These are phyloP conservation scores for Syzygium jambos DNA, from an alignment of 345 rosid species.

Conservation along the genomic window DNA sequence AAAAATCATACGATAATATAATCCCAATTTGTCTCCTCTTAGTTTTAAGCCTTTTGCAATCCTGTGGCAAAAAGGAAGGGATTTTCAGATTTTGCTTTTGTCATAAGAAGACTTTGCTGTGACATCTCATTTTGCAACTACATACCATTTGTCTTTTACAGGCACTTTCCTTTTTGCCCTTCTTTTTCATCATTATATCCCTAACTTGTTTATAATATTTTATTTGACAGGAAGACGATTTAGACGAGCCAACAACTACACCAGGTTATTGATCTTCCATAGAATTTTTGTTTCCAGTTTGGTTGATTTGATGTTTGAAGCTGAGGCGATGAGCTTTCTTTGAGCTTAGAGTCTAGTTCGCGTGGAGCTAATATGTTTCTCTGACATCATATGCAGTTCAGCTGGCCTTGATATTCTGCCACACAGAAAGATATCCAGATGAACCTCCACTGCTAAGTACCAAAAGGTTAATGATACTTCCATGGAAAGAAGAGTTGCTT, in stretches of 20 bases:
- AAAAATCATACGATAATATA: background rate
- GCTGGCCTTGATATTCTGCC: slow-evolving; percentile 81
- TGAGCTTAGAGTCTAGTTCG: background rate
- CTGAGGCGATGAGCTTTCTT: background rate
- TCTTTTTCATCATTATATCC: background rate
- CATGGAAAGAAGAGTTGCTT: background rate
- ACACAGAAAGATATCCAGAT: slow-evolving; percentile 86
- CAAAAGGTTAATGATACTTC: slow-evolving; percentile 40
- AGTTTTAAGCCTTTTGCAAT: background rate
- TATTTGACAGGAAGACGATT: slow-evolving; percentile 61
- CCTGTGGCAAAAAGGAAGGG: background rate
- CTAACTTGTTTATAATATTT: background rate
- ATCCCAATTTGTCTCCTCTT: background rate
- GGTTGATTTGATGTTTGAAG: background rate
- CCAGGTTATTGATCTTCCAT: slow-evolving; percentile 46
- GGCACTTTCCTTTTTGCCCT: background rate
- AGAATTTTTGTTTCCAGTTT: background rate
- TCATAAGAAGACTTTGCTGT: background rate
- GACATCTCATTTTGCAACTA: background rate
- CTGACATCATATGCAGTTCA: slow-evolving; percentile 55
- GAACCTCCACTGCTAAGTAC: slow-evolving; percentile 78
- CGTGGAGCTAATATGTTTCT: background rate
- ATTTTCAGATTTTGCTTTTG: background rate
- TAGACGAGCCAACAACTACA: slow-evolving; percentile 42
- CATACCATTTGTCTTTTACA: background rate